These are phyloP conservation scores for Lophiostoma macrostomum DNA, from an alignment of 495 filamentous ascomycete species.

Conservation along the genomic window DNA sequence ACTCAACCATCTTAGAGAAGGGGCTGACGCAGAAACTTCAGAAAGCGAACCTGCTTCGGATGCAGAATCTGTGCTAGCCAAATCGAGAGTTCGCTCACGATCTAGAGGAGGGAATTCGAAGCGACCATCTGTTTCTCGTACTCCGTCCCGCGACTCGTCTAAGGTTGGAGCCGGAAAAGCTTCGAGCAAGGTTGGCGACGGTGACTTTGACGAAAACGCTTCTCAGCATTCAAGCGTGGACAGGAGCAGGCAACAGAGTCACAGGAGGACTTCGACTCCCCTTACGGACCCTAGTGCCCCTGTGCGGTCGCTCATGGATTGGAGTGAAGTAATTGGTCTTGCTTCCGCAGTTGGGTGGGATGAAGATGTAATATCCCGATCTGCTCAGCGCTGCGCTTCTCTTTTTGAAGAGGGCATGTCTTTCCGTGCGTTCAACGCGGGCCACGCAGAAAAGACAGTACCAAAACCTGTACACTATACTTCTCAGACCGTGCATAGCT, in stretches of 20 bases:
- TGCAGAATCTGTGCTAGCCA: neutral
- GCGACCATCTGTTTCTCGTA: too few relatives aligned
- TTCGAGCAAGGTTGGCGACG: too few relatives aligned
- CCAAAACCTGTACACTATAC: slow-evolving; percentile 17
- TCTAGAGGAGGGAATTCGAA: neutral
- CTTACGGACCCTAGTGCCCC: neutral
- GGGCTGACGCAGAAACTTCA: slow-evolving; percentile 14
- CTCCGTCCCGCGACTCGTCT: too few relatives aligned
- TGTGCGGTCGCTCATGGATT: slow-evolving; percentile 55
- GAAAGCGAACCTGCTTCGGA: slow-evolving; percentile 24
- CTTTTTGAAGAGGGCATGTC: slow-evolving; percentile 66
- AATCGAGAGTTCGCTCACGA: neutral
- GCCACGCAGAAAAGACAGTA: slow-evolving; percentile 2
- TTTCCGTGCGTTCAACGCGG: slow-evolving; percentile 49
- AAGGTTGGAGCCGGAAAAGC: too few relatives aligned
- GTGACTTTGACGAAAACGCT: too few relatives aligned
- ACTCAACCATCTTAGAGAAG: slow-evolving; percentile 32
- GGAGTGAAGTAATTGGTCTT: slow-evolving; percentile 74
- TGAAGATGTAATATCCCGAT: slow-evolving; percentile 56
- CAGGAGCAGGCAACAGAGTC: too few relatives aligned
- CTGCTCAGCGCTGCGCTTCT: slow-evolving; percentile 64
- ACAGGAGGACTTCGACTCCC: too few relatives aligned
- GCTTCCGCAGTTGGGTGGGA: slow-evolving; percentile 69
- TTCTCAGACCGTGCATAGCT: slow-evolving; percentile 9
- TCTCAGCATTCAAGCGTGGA: too few relatives aligned